Evolutionary conservation across 1,284 basidiomycete species (phyloP), one percentile per base, ranked within the genome.

Genomic region (Ceratobasidium theobromae): DNA sequence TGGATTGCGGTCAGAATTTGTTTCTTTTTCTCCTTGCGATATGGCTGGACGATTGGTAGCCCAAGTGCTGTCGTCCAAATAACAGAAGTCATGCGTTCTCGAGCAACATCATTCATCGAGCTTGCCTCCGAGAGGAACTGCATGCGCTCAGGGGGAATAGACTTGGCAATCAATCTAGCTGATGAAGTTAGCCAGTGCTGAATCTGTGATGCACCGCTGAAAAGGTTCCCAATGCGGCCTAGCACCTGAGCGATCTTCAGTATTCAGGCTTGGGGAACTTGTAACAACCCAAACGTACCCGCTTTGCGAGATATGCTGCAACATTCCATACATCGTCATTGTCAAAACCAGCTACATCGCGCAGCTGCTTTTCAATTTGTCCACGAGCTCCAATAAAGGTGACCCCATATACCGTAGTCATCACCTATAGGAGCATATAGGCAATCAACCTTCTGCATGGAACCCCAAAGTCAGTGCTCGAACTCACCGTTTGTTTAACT

Each of bases 351-450:
- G 85, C 85, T 55, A 88, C 81, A 60, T 91, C 91, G 69, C 82
- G 84, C 41, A 99, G 79, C 79, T 98, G 95, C 73, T 80, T 89
- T 78, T 93, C 89, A 67, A 98, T 97, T 78, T 99, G 97, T 30
- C 95, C 93, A 66, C 95, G 86, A 27, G 96, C 97, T 35, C 96
- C 97, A 65, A 98, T 80, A 76, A 89, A 97, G 0, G 96, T 99
- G 23, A 99, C 96, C 46, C 95, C 96, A 75, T 99, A 99, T 38
- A 99, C 97, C 9, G 97, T 99, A 0, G 97, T 99, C 97, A 99
- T 99, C 72, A 98, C 93, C 84, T 88, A 69, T 1, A 53, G 4
- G 52, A 9, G 0, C 40, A 43, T 35, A 23, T 35, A 33, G 8
- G 4, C 16, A 18, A 33, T 14, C 27, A 21, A 4, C 2, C 9